A percentile compares a stretch with the other conserved stretches of the same genome.
These are phyloP conservation scores for Pichia sporocuriosa DNA, from an alignment of 805 yeast species.

Conservation along the genomic window DNA sequence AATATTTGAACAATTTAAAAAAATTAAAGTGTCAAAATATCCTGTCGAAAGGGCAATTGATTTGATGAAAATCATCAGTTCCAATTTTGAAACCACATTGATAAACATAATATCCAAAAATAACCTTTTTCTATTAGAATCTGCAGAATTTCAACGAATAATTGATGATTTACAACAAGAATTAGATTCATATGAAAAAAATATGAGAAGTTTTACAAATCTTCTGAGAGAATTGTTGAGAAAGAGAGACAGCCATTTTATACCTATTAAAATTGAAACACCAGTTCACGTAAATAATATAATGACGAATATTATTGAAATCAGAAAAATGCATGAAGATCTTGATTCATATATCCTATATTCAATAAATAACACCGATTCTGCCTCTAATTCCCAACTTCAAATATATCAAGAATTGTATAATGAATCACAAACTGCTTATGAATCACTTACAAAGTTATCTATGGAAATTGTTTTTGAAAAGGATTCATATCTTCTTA, in stretches of 20 bases:
- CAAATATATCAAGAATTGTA: conserved; percentile 1
- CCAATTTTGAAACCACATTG: conserved; percentile 46
- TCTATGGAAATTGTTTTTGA: background rate
- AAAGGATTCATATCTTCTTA: background rate
- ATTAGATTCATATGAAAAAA: conserved; percentile 50
- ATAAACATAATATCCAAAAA: conserved; percentile 30
- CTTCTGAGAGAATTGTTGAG: conserved; percentile 70
- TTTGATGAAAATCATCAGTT: conserved; percentile 58
- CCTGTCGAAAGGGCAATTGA: conserved; percentile 60
- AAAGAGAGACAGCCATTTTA: conserved; percentile 63
- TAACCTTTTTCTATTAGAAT: conserved; percentile 40
- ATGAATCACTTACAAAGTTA: background rate
- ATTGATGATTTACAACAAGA: conserved; percentile 28
- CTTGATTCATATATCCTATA: background rate
- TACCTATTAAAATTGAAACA: conserved; percentile 54
- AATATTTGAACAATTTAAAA: conserved; percentile 58
- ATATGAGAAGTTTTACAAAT: conserved; percentile 55
- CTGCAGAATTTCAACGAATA: conserved; percentile 32
- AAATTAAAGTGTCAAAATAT: conserved; percentile 50
- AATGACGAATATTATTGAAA: background rate
- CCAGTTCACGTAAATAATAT: conserved; percentile 16
- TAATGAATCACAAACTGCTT: conserved; percentile 3
- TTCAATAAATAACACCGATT: background rate
- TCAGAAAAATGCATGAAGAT: background rate
- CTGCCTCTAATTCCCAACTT: background rate